These are phyloP conservation scores for Stephania cephalantha DNA, from an alignment of 164 flowering plant genomes.

Conservation along the genomic window DNA sequence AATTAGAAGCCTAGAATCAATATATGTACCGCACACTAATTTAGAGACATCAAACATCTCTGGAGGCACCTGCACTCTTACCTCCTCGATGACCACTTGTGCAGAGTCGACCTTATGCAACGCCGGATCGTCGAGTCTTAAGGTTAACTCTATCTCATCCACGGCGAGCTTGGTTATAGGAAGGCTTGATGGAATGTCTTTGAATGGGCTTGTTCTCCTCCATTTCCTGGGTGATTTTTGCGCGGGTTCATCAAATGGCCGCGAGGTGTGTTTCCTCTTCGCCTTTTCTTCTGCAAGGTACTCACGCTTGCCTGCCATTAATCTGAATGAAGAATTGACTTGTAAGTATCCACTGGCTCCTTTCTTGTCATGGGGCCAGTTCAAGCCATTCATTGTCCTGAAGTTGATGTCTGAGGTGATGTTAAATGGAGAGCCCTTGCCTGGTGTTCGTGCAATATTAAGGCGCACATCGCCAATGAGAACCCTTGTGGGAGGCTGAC, in stretches of 20 bases:
- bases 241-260: constrained; percentile 20
- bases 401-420: constrained; percentile 56
- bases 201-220: constrained; percentile 43
- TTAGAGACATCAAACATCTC: constrained; percentile 84
- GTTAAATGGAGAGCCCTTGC: constrained; percentile 30
- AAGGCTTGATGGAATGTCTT: constrained; percentile 75
- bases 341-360: constrained; percentile 59
- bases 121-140: constrained; percentile 46
- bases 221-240: constrained; percentile 42
- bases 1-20: constrained; percentile 68
- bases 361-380: constrained; percentile 80
- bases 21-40: constrained; percentile 72
- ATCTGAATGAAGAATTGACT: constrained; percentile 34
- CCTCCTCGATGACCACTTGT: constrained; percentile 45
- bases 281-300: constrained; percentile 53
- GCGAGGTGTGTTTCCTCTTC: constrained; percentile 13
- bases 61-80: constrained; percentile 62
- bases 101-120: constrained; percentile 34
- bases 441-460: constrained; percentile 33
- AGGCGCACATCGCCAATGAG: constrained; percentile 65
- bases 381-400: constrained; percentile 44
- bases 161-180: constrained; percentile 62
- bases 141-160: constrained; percentile 47
- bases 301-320: constrained; percentile 54
- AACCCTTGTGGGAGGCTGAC: constrained; percentile 65